These are phyloP conservation scores for Arabidopsis lyrata DNA, from an alignment of 441 rosid species.

Conservation along the genomic window DNA sequence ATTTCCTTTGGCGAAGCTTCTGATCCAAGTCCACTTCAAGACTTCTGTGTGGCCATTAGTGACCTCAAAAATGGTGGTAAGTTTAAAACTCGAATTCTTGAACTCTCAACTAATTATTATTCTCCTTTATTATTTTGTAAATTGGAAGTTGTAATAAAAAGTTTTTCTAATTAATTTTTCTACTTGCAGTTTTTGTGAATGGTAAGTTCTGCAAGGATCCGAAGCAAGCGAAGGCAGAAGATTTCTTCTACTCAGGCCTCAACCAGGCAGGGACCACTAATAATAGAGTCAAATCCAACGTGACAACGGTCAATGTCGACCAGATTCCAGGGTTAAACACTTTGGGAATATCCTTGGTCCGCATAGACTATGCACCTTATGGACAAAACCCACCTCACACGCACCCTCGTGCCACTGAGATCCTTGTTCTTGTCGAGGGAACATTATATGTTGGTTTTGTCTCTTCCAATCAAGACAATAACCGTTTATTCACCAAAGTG, in stretches of 20 bases:
- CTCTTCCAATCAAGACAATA: constrained; percentile 49
- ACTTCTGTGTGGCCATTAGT: constrained; percentile 48
- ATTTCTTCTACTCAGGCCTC: constrained; percentile 48
- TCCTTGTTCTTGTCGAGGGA: constrained; percentile 47
- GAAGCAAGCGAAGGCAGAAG: constrained; percentile 33
- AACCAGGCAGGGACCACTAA: constrained; percentile 38
- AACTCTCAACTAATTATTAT: background rate
- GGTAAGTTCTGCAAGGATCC: constrained; percentile 58
- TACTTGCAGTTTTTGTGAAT: constrained; percentile 52
- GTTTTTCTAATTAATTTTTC: too few relatives aligned
- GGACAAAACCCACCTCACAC: constrained; percentile 59
- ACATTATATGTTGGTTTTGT: constrained; percentile 56
- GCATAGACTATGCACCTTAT: constrained; percentile 49
- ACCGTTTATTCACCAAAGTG: constrained; percentile 50
- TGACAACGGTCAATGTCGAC: constrained; percentile 46
- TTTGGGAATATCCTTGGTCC: constrained; percentile 53
- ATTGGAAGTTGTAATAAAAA: too few relatives aligned
- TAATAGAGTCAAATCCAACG: constrained; percentile 43
- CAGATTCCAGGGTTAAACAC: constrained; percentile 57
- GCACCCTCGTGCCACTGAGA: constrained; percentile 54
- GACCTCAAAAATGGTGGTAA: too few relatives aligned
- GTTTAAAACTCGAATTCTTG: background rate
- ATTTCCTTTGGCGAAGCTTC: constrained; percentile 17
- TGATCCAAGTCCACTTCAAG: constrained; percentile 55
- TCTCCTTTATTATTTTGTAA: too few relatives aligned